phyloP scores from a whole-genome alignment of 208 protist species.

The Trichomonas gallinae region DNA sequence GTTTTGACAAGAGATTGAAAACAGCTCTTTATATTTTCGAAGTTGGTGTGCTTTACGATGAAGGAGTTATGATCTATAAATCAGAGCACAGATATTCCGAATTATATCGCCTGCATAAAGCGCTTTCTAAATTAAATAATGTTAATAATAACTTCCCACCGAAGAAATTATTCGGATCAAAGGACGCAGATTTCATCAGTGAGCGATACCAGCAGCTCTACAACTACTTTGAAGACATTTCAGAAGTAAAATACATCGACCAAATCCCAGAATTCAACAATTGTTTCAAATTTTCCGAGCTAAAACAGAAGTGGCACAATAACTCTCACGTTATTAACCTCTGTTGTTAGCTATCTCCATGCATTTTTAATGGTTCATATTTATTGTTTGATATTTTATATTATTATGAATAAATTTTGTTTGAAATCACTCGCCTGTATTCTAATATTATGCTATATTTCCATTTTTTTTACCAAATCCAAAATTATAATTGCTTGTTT shows the following conservation, averaged over 20 bases:
- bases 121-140: not conserved
- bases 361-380: not conserved
- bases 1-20: not conserved
- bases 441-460: no score
- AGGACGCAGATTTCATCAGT: not conserved
- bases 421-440: no score
- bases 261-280: not conserved
- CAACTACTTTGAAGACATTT: not conserved
- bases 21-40: not conserved
- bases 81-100: not conserved
- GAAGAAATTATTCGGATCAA: not conserved
- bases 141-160: not conserved
- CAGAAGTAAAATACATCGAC: not conserved
- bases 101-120: not conserved
- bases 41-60: not conserved
- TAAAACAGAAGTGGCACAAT: not conserved
- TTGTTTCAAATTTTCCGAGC: not conserved
- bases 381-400: not conserved
- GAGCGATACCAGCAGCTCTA: not conserved
- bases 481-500: no score
- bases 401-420: no score
- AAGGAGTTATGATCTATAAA: not conserved
- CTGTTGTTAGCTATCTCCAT: not conserved
- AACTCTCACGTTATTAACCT: not conserved
- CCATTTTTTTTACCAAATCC: no score